Evolutionary conservation across 1,139 yeast genomes (phyloP).

Genomic region (Hanseniaspora gamundiae): DNA sequence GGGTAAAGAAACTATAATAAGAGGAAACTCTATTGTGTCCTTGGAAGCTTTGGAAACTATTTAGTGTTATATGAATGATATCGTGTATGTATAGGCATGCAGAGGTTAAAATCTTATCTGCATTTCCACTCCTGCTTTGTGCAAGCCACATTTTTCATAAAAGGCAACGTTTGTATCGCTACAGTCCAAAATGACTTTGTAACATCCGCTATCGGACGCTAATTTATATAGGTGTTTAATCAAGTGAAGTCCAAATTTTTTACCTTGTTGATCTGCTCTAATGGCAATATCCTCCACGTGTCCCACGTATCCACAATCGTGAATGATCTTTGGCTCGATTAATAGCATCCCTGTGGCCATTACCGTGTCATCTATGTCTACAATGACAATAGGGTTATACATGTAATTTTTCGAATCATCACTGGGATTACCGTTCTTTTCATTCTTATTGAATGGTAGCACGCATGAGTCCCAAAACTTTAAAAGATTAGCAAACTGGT

Average conservation of each 20-base stretch:
- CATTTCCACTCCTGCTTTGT: constrained; percentile 69
- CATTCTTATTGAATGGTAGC: constrained; percentile 6
- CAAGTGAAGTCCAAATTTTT: constrained; percentile 58
- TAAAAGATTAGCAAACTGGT: constrained; percentile 33
- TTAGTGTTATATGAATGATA: constrained; percentile 3
- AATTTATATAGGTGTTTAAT: constrained; percentile 49
- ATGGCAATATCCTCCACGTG: constrained; percentile 95
- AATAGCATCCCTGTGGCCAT: constrained; percentile 40
- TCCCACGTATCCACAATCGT: constrained; percentile 75
- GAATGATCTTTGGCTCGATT: constrained; percentile 56
- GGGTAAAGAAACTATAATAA: constrained; percentile 31
- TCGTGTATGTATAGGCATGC: too few relatives aligned
- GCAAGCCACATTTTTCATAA: constrained; percentile 76
- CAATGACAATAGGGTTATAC: constrained; percentile 52
- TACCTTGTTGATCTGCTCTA: constrained; percentile 64
- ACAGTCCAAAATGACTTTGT: constrained; percentile 86
- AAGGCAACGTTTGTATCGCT: constrained; percentile 68
- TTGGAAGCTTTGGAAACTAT: constrained; percentile 33
- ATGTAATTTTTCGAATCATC: constrained; percentile 15
- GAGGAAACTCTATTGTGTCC: constrained; percentile 53
- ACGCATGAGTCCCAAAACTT: constrained; percentile 35
- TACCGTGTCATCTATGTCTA: constrained; percentile 28
- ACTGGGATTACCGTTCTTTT: neutral
- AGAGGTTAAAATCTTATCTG: constrained; percentile 20
- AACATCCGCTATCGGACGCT: constrained; percentile 56